A percentile compares a stretch with the other conserved stretches of the same genome.
phyloP scores from a whole-genome alignment of 2,329 filamentous ascomycete genomes.

The Albifimbria verrucaria region DNA sequence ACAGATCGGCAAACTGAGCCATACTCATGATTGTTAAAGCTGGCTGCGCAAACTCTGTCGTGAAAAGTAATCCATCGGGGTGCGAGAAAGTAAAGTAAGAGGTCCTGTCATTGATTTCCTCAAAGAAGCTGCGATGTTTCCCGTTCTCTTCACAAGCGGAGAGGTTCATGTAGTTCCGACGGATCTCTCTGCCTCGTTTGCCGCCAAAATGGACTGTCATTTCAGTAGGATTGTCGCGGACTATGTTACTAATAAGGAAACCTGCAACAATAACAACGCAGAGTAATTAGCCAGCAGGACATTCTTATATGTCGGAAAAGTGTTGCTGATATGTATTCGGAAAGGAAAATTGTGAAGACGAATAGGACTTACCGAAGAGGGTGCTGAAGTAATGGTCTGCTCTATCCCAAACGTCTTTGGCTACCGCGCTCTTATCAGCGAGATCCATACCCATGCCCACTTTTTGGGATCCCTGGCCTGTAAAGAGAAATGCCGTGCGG shows the following conservation, averaged over 20 bases:
- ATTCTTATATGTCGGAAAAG: too few relatives aligned
- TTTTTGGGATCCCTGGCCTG: slow-evolving; percentile 96
- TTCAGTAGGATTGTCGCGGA: slow-evolving; percentile 99
- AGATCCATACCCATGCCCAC: slow-evolving; percentile 99
- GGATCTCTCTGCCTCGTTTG: slow-evolving; percentile 92
- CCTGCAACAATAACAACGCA: too few relatives aligned
- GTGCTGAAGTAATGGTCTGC: slow-evolving; percentile 99
- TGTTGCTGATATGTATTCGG: too few relatives aligned
- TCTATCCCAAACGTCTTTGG: slow-evolving; percentile 95
- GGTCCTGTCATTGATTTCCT: slow-evolving; percentile 89
- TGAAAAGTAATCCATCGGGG: slow-evolving; percentile 88
- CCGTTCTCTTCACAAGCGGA: too few relatives aligned
- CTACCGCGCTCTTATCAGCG: slow-evolving; percentile 88
- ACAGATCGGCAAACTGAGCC: slow-evolving; percentile 99
- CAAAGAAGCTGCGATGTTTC: too few relatives aligned
- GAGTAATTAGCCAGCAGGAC: too few relatives aligned
- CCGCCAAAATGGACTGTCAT: slow-evolving; percentile 98
- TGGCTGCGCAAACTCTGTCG: slow-evolving; percentile 97
- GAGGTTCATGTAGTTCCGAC: slow-evolving; percentile 99
- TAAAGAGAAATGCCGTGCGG: slow-evolving; percentile 95
- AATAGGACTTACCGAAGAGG: slow-evolving; percentile 66
- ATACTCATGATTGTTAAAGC: slow-evolving; percentile 99
- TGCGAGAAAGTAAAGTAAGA: slow-evolving; percentile 97
- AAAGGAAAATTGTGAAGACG: neutral
- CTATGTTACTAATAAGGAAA: slow-evolving; percentile 97